Evolutionary conservation across 1,284 basidiomycete genomes (phyloP).

Genomic region (Singerocomus inundabilis): DNA sequence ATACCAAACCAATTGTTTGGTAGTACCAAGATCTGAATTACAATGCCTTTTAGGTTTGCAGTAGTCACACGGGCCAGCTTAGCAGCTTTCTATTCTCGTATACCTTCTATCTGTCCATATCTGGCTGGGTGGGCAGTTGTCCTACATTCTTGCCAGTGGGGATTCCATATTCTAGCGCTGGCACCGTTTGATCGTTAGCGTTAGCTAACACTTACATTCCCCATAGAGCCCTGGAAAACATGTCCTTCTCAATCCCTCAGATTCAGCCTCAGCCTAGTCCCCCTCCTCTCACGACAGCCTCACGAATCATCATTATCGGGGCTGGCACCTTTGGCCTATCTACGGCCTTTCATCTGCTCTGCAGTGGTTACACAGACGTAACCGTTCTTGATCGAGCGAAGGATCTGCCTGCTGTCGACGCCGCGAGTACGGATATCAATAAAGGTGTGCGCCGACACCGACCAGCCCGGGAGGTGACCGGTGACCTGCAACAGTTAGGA

Average conservation of each 20-base stretch:
- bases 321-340: conserved; percentile 87
- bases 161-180: too few species aligned
- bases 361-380: conserved; percentile 64
- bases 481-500: not conserved
- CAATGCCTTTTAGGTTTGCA: not conserved
- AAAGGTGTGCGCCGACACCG: conserved; percentile 50
- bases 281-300: conserved; percentile 5
- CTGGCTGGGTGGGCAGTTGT: too few species aligned
- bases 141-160: too few species aligned
- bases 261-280: not conserved
- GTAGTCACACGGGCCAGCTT: too few species aligned
- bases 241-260: conserved; percentile 4
- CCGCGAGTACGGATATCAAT: conserved; percentile 83
- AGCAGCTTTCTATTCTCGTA: not conserved
- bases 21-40: not conserved
- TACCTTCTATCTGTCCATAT: not conserved
- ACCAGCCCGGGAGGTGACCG: not conserved
- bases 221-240: not conserved
- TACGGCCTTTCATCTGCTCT: conserved; percentile 74
- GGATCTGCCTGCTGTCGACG: conserved; percentile 71
- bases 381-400: conserved; percentile 71
- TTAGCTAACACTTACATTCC: not conserved
- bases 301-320: conserved; percentile 68
- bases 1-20: too few species aligned
- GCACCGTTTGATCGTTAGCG: not conserved